Conservation (phyloP, 345 rosid species). For the Eucalyptus albens region DNA sequence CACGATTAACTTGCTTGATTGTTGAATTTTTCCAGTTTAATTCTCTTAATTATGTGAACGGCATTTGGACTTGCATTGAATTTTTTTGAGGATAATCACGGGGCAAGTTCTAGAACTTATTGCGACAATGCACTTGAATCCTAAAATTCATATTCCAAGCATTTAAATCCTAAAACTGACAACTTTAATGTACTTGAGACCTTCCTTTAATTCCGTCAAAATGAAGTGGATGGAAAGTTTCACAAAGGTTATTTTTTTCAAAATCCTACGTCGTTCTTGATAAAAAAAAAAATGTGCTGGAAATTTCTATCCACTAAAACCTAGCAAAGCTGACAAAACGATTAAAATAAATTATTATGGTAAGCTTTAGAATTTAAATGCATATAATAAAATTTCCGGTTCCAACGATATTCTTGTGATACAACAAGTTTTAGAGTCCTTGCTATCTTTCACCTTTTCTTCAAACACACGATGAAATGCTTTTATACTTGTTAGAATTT, state of each 20-base stretch:
- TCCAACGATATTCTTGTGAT: background rate
- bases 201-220: background rate
- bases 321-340: background rate
- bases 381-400: accelerated
- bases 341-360: background rate
- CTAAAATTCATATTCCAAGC: background rate
- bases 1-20: background rate
- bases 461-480: accelerated
- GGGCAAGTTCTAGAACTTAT: background rate
- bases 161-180: background rate
- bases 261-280: background rate
- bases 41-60: background rate
- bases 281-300: background rate
- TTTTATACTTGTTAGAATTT: background rate
- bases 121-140: accelerated
- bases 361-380: background rate
- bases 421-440: background rate
- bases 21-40: background rate
- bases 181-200: background rate
- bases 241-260: background rate
- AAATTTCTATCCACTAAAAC: background rate
- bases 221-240: background rate
- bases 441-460: background rate
- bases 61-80: background rate
- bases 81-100: background rate